phyloP scores from a whole-genome alignment of 164 flowering plant genomes.

The Umbilicus rupestris region DNA sequence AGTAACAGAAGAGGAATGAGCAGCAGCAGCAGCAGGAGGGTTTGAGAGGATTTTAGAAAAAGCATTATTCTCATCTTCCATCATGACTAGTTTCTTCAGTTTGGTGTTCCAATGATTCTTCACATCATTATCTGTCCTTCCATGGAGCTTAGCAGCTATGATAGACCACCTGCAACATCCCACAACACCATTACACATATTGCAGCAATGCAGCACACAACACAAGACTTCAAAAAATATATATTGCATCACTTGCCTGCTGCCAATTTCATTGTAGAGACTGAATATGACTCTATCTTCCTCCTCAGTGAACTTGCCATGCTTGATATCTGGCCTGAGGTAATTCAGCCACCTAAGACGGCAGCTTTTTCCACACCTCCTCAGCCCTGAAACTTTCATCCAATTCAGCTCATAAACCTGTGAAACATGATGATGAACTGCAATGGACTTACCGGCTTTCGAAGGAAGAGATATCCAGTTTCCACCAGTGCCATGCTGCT shows the following conservation, averaged over 20 bases:
- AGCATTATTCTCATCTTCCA: not conserved
- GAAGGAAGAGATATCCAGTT: constrained; percentile 35
- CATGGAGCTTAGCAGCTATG: constrained; percentile 30
- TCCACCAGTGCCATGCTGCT: constrained; percentile 27
- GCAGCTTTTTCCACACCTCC: constrained; percentile 32
- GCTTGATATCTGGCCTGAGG: constrained; percentile 29
- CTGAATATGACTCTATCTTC: constrained; percentile 24
- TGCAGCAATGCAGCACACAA: not conserved
- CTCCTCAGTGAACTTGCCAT: constrained; percentile 25
- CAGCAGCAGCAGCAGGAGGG: too few relatives aligned
- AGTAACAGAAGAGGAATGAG: too few relatives aligned
- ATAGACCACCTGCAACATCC: constrained; percentile 26
- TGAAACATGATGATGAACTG: not conserved
- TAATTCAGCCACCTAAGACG: constrained; percentile 31
- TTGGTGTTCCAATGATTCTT: constrained; percentile 41
- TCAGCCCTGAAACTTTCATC: constrained; percentile 14
- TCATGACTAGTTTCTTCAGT: constrained; percentile 24
- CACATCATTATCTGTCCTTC: constrained; percentile 34
- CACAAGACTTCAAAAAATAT: not conserved
- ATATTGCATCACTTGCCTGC: constrained; percentile 19
- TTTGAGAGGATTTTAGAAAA: not conserved
- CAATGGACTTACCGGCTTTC: constrained; percentile 23
- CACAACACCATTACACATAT: not conserved
- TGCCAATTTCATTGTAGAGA: constrained; percentile 29
- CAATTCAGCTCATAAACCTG: not conserved